Conservation (phyloP, 1,284 basidiomycete species). For the Apiotrichum siamense region DNA sequence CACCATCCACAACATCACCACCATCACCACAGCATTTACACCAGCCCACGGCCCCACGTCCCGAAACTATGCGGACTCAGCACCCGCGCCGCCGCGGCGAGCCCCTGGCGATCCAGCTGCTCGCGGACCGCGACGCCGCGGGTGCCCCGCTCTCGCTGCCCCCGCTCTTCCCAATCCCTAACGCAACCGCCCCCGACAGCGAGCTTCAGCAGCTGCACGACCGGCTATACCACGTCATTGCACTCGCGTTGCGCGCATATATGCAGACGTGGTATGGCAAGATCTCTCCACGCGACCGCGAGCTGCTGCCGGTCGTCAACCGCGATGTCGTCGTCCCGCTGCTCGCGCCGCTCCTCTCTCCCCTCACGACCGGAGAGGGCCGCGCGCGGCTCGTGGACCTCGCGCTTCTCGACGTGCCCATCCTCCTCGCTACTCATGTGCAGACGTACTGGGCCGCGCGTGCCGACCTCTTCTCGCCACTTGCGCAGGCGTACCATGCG, state of each 20-base stretch:
- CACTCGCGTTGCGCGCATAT: constrained; percentile 27
- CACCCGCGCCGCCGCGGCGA: neutral
- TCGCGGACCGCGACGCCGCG: neutral
- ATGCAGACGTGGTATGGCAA: constrained; percentile 36
- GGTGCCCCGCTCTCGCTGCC: neutral
- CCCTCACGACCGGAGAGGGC: constrained; percentile 6
- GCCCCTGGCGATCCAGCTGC: constrained; percentile 11
- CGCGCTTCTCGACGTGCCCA: constrained; percentile 28
- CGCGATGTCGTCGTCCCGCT: constrained; percentile 11
- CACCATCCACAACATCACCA: too few relatives aligned
- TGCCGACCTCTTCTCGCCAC: neutral
- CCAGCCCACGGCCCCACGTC: too few relatives aligned
- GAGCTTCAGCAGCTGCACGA: constrained; percentile 8
- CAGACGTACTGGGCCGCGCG: constrained; percentile 23
- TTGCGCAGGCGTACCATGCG: constrained; percentile 29
- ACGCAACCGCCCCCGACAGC: too few relatives aligned
- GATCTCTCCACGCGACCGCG: constrained; percentile 33
- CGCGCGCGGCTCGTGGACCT: constrained; percentile 16
- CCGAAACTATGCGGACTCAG: constrained; percentile 5
- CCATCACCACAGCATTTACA: too few relatives aligned
- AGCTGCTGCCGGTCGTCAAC: constrained; percentile 13
- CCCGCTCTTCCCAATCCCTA: constrained; percentile 3
- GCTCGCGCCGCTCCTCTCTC: constrained; percentile 23
- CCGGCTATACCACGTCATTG: constrained; percentile 13
- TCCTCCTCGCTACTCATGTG: constrained; percentile 24